Base-by-base conservation (phyloP, 176 grass and related monocot species). In the Aegilops longissima region DNA sequence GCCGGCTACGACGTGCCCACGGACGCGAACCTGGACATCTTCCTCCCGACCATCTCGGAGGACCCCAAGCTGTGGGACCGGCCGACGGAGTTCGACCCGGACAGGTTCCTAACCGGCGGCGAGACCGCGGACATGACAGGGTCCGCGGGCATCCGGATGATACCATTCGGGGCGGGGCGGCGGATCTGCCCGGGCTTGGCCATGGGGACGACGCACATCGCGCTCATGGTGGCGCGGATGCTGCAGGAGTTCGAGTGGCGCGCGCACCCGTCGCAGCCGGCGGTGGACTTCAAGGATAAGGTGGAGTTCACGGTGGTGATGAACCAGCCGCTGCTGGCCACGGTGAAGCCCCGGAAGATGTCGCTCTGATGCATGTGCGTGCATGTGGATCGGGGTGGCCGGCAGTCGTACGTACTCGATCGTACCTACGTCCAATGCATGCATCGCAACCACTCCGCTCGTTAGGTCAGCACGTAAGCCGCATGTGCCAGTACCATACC, bases 231-330 rank as follows among this genome's bases (percentile, higher is more conserved):
- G 78, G 93, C 93, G 4, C 34, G 93, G 80, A 90, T 95, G 95
- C 91, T 98, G 73, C 95, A 98, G 93, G 88, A 88, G 78, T 98
- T 98, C 86, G 91, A 95, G 88, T 98, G 95, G 95, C 24, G 56
- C 70, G 86, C 79, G 35, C 91, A 95, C 91, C 91, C 95, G 52
- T 92, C 91, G 65, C 89, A 92, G 87, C 90, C 91, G 18, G 40
- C 71, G 81, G 56, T 93, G 18, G 95, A 98, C 82, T 98, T 98
- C 89, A 90, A 86, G 86, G 95, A 98, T 66, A 95, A 89, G 65
- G 85, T 95, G n/a, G 95, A 98, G 86, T 98, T 98, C 89, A 98
- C 95, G 25, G 91, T 98, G 38, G 95, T 98, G 33, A 98, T 95
- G 95, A 82, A 93, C 61, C 86, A 70, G 12, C 89, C 91, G 18